Base-by-base conservation (phyloP, 2,329 filamentous ascomycete species). In the Epichloe glyceriae region DNA sequence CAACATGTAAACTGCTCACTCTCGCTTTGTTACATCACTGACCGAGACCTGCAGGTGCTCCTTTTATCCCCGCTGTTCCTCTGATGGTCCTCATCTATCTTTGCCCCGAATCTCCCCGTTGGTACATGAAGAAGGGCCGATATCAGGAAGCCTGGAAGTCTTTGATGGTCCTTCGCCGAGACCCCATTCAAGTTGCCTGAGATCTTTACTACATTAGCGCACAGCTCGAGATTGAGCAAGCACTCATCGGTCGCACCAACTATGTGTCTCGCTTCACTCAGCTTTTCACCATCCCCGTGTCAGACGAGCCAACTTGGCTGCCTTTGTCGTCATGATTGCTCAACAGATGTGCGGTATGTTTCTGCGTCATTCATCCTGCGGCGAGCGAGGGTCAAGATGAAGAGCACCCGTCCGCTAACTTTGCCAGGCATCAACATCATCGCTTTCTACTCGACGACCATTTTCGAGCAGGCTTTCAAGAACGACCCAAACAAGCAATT, bases 261-360 rank as follows among this genome's bases (percentile, higher is more conserved):
- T 61, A 76, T 53, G 48, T 73, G 46, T 70, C 66, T 30, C 75
- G 79, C 17, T 75, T 79, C 52, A 61, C 70, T 30, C 76, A 87
- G 63, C 70, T 83, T 19, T 83, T 87, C 62, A 83, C 80, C 26
- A 73, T 87, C 49, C 81, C 0, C 76, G 84, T 52, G 71, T 86
- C 12, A 76, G 83, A 45, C 75, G 83, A 41, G 88, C 88, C 12
- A 89, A 81, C 15, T 73, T 85, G 45, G 88, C 87, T 11, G 85
- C 86, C 1, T 85, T 83, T 58, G 82, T 81, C 2, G 86, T 93
- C 60, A 94, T 94, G 87, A 79, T 85, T 63, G 80, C 80, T 3
- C 82, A 86, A 65, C 82, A 85, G 66, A 81, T 85, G 74, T 84
- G 80, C 58, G 75, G 64, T 22, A 67, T 22, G 47, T 50, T 61